phyloP scores from a whole-genome alignment of 2,329 filamentous ascomycete genomes.

The Colletotrichum acutatum region DNA sequence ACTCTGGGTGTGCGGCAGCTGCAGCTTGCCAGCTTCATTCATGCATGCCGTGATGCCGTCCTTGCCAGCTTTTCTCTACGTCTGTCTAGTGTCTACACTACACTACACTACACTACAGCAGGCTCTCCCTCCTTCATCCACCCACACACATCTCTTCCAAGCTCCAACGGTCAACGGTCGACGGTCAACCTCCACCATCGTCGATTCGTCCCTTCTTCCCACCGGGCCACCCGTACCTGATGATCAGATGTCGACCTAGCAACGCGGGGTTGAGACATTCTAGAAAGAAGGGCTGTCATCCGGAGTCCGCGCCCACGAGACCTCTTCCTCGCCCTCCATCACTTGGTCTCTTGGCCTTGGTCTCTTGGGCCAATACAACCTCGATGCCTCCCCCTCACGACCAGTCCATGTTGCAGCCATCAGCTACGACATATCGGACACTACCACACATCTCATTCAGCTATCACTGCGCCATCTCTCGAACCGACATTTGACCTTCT shows the following conservation, averaged over 20 bases:
- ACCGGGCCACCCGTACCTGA: slow-evolving; percentile 12
- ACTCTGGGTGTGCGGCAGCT: neutral
- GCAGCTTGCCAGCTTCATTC: no score
- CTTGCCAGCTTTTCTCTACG: neutral
- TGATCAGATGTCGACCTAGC: slow-evolving; percentile 4
- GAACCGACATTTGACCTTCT: neutral
- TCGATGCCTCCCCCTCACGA: neutral
- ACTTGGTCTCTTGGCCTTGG: neutral
- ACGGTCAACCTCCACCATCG: neutral
- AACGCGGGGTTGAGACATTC: slow-evolving; percentile 12
- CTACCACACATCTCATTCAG: neutral
- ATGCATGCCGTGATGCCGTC: neutral
- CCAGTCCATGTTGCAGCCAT: neutral
- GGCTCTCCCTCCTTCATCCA: neutral
- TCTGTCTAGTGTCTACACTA: no score
- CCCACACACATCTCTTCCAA: no score
- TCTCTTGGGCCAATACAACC: neutral
- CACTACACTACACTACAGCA: no score
- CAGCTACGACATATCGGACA: neutral
- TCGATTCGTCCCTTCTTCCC: neutral
- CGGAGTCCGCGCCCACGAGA: neutral
- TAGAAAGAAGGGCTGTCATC: neutral
- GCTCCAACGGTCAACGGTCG: no score
- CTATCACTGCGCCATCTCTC: neutral
- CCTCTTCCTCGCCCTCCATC: neutral